Evolutionary conservation across 495 filamentous ascomycete genomes (phyloP).

Genomic region (Lasiosphaeria miniovina): DNA sequence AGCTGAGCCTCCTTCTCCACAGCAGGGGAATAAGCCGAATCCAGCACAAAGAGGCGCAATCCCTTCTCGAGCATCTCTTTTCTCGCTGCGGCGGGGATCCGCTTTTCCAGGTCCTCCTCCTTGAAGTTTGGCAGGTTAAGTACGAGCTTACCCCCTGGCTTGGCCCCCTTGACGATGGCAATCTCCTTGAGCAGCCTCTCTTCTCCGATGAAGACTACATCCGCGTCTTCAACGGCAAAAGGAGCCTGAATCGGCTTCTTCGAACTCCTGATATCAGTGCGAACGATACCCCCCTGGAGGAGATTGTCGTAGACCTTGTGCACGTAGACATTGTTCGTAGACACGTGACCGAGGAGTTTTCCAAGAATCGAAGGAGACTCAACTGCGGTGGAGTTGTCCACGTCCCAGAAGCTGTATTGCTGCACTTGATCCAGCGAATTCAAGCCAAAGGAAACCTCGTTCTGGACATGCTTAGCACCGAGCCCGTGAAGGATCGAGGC

Average conservation of each 20-base stretch:
- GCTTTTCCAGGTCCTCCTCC: slow-evolving; percentile 88
- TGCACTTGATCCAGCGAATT: slow-evolving; percentile 49
- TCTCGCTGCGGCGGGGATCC: slow-evolving; percentile 63
- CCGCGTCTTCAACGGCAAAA: slow-evolving; percentile 73
- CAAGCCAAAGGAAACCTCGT: slow-evolving; percentile 46
- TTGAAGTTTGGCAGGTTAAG: slow-evolving; percentile 73
- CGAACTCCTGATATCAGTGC: slow-evolving; percentile 82
- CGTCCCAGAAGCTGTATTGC: slow-evolving; percentile 93
- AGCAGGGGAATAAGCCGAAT: slow-evolving; percentile 61
- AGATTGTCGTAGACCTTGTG: slow-evolving; percentile 80
- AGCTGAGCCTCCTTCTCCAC: slow-evolving; percentile 62
- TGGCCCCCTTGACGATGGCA: slow-evolving; percentile 66
- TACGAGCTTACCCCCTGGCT: slow-evolving; percentile 68
- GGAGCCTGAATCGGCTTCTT: slow-evolving; percentile 78
- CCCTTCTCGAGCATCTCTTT: slow-evolving; percentile 65
- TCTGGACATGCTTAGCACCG: slow-evolving; percentile 57
- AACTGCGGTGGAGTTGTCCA: slow-evolving; percentile 67
- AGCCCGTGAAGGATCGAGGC: slow-evolving; percentile 55
- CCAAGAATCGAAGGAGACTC: slow-evolving; percentile 65
- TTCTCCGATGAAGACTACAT: slow-evolving; percentile 74
- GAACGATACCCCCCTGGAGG: slow-evolving; percentile 76
- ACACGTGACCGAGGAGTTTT: slow-evolving; percentile 70
- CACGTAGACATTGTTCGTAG: slow-evolving; percentile 71
- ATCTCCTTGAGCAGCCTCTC: slow-evolving; percentile 74
- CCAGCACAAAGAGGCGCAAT: slow-evolving; percentile 68